Percentiles rank a stretch among this genome's conserved stretches.
Evolutionary conservation across 495 filamentous ascomycete genomes (phyloP).

Genomic region (Aspergillus hancockii): DNA sequence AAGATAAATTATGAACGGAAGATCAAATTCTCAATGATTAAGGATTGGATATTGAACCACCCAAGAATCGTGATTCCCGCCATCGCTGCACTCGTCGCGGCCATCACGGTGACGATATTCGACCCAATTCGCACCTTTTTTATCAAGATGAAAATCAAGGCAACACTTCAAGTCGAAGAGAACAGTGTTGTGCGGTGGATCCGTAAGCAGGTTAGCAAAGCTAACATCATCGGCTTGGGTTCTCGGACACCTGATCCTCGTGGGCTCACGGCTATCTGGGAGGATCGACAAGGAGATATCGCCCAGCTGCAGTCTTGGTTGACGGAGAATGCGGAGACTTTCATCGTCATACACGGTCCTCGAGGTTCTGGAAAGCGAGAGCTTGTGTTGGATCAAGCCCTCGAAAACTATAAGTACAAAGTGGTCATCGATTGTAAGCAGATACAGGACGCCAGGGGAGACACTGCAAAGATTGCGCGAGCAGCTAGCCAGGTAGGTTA

Average conservation of each 20-base stretch:
- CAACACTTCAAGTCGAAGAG: slow-evolving; percentile 70
- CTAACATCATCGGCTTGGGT: slow-evolving; percentile 65
- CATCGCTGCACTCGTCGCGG: slow-evolving; percentile 74
- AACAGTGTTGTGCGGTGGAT: slow-evolving; percentile 77
- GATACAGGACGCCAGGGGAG: slow-evolving; percentile 87
- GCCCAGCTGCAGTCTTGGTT: slow-evolving; percentile 82
- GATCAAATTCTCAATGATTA: slow-evolving; percentile 71
- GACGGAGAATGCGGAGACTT: slow-evolving; percentile 82
- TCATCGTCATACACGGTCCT: slow-evolving; percentile 92
- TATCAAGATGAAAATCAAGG: slow-evolving; percentile 81
- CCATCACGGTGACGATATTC: slow-evolving; percentile 87
- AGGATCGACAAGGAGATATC: slow-evolving; percentile 79
- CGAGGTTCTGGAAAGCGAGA: slow-evolving; percentile 90
- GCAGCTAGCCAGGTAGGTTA: slow-evolving; percentile 88
- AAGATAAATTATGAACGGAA: slow-evolving; percentile 80
- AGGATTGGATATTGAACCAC: slow-evolving; percentile 88
- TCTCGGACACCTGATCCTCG: slow-evolving; percentile 59
- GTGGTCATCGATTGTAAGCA: slow-evolving; percentile 94
- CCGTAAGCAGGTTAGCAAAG: slow-evolving; percentile 67
- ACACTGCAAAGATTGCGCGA: slow-evolving; percentile 80
- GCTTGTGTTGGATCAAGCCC: slow-evolving; percentile 78
- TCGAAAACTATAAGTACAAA: slow-evolving; percentile 74
- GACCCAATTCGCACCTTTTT: slow-evolving; percentile 93
- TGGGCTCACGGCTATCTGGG: slow-evolving; percentile 80
- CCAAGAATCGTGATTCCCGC: slow-evolving; percentile 85